Base-by-base conservation (phyloP, 192 early-diverging fungal genomes). In the Powellomyces hirtus region DNA sequence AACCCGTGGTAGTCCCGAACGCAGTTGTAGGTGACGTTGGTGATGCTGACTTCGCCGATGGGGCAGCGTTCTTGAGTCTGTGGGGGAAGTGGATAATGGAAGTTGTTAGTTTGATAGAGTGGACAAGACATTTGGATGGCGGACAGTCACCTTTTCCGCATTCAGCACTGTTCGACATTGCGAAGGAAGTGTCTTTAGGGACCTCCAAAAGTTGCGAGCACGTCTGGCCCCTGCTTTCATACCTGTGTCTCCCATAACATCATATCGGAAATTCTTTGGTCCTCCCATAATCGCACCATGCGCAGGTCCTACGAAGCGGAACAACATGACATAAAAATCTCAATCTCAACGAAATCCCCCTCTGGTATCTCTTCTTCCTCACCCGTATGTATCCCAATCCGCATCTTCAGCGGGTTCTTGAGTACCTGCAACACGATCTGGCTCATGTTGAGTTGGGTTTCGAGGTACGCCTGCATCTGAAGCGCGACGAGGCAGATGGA, bases 271-370 rank as follows among this genome's bases (percentile, higher is more conserved):
- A 49, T 82, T 82, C 50, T 75, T 74, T 3, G 75, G 75, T 18
- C 81, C 81, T n/a, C 81, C 81, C 77, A 79, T 77, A 55, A 82
- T 82, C n/a, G 77, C 81, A n/a, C 75, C 77, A 40, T 63, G 64
- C 30, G 69, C 62, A 14, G 72, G 77, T 18, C 80, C 73, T 74
- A 24, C 37, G 13, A 38, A n/a, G n/a, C n/a, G n/a, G n/a, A n/a
- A n/a, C n/a, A n/a, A n/a, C n/a, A n/a, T n/a, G n/a, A n/a, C n/a
- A n/a, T n/a, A n/a, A n/a, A n/a, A n/a, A n/a, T n/a, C n/a, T n/a
- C n/a, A n/a, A n/a, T n/a, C n/a, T n/a, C n/a, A n/a, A n/a, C n/a
- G n/a, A n/a, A n/a, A n/a, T n/a, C n/a, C n/a, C n/a, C n/a, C n/a
- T n/a, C n/a, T n/a, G n/a, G n/a, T n/a, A n/a, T 56, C 1, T 14